Evolutionary conservation across 2,329 filamentous ascomycete species (phyloP), one percentile per base, ranked within the genome.

Genomic region (Beauveria medogensis): DNA sequence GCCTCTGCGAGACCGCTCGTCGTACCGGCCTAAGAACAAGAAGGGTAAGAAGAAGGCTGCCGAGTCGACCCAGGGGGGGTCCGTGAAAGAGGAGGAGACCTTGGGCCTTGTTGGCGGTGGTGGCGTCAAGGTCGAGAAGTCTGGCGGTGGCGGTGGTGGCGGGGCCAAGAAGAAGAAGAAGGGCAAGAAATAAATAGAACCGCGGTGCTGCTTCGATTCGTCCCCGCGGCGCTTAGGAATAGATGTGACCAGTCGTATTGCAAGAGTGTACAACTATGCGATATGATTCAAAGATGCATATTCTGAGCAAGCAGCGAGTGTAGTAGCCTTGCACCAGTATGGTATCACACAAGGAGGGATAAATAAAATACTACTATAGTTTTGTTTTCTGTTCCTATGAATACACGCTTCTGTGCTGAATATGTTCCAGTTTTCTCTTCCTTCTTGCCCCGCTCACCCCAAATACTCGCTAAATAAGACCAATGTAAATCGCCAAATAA

Each of bases 21-120:
- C 86, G 46, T 99, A 96, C 75, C 81, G 89, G 53, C 92, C 92
- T 8, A 96, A 94, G 78, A 92, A 92, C 6, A 92, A 89, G 78
- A 96, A 96, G 81, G 90, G 91, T 60, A 93, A 91, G 81, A 88
- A 92, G 81, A 89, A 88, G 76, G 87, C 85, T 5, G 80, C 82
- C 63, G 89, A 91, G 66, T 78, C 87, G 46, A 97, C 91, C 9
- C 94, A 97, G 73, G 94, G 94, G 63, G 93, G 92, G 54, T 77
- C 88, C 14, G 89, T 91, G 24, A 86, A 82, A 67, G 90, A 92
- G 64, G 88, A 89, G 71, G 85, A 81, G 79, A 88, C 78, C 62
- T 77, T 85, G 65, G 85, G 84, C 65, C 74, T 88, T 14, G 84
- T 84, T 3, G 84, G 85, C 30, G 85, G 85, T 5, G 84, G 83